Percentiles rank a stretch among this genome's conserved stretches.
phyloP scores from a whole-genome alignment of 2,329 filamentous ascomycete genomes.

The Grosmannia clavigera region DNA sequence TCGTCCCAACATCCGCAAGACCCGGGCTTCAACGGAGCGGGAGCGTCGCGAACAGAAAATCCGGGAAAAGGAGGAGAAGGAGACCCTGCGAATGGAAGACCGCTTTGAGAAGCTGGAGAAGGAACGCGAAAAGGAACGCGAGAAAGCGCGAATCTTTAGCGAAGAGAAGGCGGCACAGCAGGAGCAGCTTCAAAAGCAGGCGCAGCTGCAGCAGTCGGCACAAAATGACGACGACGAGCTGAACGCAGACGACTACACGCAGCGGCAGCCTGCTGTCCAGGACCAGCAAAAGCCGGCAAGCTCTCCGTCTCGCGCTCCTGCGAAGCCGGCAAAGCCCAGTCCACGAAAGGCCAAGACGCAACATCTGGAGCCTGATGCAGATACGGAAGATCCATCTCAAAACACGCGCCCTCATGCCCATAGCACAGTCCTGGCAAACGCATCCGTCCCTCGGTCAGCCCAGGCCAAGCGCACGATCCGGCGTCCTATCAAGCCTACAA shows the following conservation, averaged over 20 bases:
- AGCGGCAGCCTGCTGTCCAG: not conserved
- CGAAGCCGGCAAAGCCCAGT: conserved; percentile 35
- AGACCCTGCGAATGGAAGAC: conserved; percentile 47
- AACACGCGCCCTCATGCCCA: conserved; percentile 36
- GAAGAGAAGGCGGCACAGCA: conserved; percentile 40
- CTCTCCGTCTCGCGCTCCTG: conserved; percentile 25
- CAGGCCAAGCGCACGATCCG: conserved; percentile 40
- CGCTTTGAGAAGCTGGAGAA: conserved; percentile 53
- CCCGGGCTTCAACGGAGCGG: conserved; percentile 46
- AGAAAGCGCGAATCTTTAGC: conserved; percentile 50
- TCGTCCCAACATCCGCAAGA: conserved; percentile 29
- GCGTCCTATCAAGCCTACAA: conserved; percentile 49
- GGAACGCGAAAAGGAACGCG: conserved; percentile 57
- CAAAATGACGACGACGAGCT: conserved; percentile 9
- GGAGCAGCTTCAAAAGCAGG: conserved; percentile 12
- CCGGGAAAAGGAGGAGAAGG: conserved; percentile 46
- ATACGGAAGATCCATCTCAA: conserved; percentile 44
- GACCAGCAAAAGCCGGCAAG: not conserved
- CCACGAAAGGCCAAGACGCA: conserved; percentile 35
- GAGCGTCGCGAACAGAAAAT: conserved; percentile 44
- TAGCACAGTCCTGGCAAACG: conserved; percentile 21
- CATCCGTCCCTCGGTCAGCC: not conserved
- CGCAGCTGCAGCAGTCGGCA: conserved; percentile 2
- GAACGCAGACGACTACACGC: conserved; percentile 1
- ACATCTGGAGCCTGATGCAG: conserved; percentile 30